These are phyloP conservation scores for Phytophthora constricta DNA, from an alignment of 352 stramenopile species.

Conservation along the genomic window DNA sequence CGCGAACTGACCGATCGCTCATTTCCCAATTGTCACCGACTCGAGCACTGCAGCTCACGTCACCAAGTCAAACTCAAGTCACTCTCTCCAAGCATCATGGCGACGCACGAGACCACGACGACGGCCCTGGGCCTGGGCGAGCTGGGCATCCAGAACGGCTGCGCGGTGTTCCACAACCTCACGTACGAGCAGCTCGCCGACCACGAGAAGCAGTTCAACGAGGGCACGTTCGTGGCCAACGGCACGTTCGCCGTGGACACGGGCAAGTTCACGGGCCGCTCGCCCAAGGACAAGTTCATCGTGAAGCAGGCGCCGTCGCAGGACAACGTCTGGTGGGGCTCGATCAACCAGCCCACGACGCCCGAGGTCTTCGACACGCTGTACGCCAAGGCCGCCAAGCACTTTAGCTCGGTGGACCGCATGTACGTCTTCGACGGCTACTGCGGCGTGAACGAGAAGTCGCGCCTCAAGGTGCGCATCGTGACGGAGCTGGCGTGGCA, in stretches of 20 bases:
- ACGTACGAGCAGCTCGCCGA: conserved; percentile 96
- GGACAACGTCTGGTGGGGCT: conserved; percentile 97
- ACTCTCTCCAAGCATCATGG: conserved; percentile 25
- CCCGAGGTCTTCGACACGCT: conserved; percentile 96
- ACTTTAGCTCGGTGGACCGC: conserved; percentile 94
- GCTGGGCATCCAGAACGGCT: conserved; percentile 90
- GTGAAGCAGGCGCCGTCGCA: conserved; percentile 93
- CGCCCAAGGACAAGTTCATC: conserved; percentile 98
- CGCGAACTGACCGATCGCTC: not conserved
- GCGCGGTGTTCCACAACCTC: conserved; percentile 96
- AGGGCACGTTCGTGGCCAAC: conserved; percentile 90
- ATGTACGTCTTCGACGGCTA: conserved; percentile 98
- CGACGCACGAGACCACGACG: conserved; percentile 73
- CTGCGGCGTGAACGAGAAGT: conserved; percentile 92
- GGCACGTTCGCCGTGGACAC: conserved; percentile 98
- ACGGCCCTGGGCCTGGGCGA: conserved; percentile 69
- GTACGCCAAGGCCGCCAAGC: conserved; percentile 92
- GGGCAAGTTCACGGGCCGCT: conserved; percentile 98
- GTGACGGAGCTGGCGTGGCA: conserved; percentile 98
- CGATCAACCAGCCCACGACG: conserved; percentile 95
- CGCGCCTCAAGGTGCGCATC: conserved; percentile 96
- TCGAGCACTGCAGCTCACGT: too few relatives aligned
- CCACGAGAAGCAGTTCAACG: conserved; percentile 95
- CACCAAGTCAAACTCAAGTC: not conserved
- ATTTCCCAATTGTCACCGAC: conserved; percentile 11